Base-by-base conservation (phyloP, 2,329 filamentous ascomycete genomes). In the Didymella keratinophila region DNA sequence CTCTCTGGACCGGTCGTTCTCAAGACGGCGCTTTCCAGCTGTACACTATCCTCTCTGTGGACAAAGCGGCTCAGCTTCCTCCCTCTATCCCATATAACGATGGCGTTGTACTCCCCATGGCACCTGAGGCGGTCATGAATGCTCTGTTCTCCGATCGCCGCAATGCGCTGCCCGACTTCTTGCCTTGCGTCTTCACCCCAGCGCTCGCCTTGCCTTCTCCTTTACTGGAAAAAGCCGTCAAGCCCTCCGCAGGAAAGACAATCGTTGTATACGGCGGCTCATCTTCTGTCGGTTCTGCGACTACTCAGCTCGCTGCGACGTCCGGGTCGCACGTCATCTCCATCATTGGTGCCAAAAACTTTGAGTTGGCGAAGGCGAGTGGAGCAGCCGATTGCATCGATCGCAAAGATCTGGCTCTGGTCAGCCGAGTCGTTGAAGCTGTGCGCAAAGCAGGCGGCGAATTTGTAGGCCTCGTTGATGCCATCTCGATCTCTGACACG, bases 231-330 rank as follows among this genome's bases (percentile, higher is more conserved):
- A 23, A 56, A 23, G 4, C 66, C 63, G 43, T 48, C 16, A 18
- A 44, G 27, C 27, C 47, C 3, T 64, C 65, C 3, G 43, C 56
- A 2, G 68, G 68, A 51, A 79, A 79, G 62, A 71, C 73, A 4
- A 61, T 80, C 23, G 60, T 84, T 9, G 68, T 84, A 6, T 84
- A 80, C 77, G 83, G 83, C 7, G 84, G 82, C 0, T 78, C 79
- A 3, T 65, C 68, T 25, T 71, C 67, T 5, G 64, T 80, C 16
- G 68, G 81, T 5, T 78, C 78, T 21, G 73, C 70, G 14, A 77
- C 75, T 0, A 77, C 80, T 21, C 80, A 82, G 54, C 55, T 81
- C 1, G 79, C 78, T 0, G 70, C 64, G 1, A 74, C 76, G 0
- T 65, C 76, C 12, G 78, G 80, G 0, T 75, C 78, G 49, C 63